phyloP scores from a whole-genome alignment of 805 yeast genomes.

The Saccharomycopsis sp. region DNA sequence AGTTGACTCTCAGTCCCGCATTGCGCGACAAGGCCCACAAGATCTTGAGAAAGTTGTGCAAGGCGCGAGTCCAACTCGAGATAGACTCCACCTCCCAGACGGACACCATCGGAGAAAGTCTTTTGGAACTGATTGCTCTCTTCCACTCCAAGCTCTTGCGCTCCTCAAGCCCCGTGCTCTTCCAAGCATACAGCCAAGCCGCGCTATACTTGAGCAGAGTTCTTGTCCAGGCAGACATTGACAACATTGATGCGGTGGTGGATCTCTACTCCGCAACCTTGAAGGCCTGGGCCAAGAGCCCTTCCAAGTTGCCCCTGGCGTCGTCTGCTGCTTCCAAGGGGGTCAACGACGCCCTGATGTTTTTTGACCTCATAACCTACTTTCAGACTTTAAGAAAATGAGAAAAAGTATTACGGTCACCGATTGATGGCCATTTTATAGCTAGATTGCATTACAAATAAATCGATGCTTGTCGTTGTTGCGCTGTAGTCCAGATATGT shows the following conservation, averaged over 20 bases:
- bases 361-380: conserved; percentile 71
- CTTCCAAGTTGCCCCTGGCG: too few species aligned
- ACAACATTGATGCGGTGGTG: conserved; percentile 35
- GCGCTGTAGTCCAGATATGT: too few species aligned
- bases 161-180: conserved; percentile 31
- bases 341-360: too few species aligned
- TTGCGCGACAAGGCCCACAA: conserved; percentile 72
- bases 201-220: conserved; percentile 58
- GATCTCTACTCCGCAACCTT: conserved; percentile 48
- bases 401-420: too few species aligned
- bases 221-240: conserved; percentile 34
- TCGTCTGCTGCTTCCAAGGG: too few species aligned
- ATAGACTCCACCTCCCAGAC: conserved; percentile 23
- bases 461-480: not conserved
- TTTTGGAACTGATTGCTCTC: conserved; percentile 28
- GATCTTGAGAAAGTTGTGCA: conserved; percentile 54
- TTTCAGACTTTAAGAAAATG: too few species aligned
- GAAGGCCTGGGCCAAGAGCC: conserved; percentile 52
- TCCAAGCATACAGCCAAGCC: conserved; percentile 46
- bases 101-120: conserved; percentile 19
- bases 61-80: conserved; percentile 32
- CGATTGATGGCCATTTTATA: too few species aligned
- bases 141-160: too few species aligned
- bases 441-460: not conserved
- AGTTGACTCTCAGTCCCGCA: conserved; percentile 57